These are phyloP conservation scores for Solanum stenotomum DNA, from an alignment of 257 asterid genomes.

Conservation along the genomic window DNA sequence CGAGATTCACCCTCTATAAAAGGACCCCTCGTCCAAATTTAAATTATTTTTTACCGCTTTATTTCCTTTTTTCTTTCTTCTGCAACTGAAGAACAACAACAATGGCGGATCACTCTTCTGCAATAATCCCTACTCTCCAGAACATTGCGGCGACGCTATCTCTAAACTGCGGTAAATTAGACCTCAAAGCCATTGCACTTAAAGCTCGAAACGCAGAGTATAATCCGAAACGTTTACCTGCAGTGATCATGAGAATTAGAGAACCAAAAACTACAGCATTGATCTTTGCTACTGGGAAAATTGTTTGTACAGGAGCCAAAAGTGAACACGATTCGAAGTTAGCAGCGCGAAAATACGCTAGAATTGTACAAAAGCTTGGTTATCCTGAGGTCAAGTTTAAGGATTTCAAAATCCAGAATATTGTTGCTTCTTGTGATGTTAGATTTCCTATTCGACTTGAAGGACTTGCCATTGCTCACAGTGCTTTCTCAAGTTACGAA, in stretches of 20 bases:
- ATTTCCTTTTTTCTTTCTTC: not conserved
- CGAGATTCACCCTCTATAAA: not conserved
- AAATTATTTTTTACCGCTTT: not conserved
- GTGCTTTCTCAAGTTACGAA: not conserved
- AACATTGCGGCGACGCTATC: constrained; percentile 15
- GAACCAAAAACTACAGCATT: not conserved
- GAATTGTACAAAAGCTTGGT: not conserved
- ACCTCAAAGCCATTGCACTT: constrained; percentile 76
- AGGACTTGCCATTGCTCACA: constrained; percentile 21
- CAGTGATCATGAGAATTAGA: not conserved
- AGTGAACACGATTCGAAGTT: not conserved
- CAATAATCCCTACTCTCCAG: not conserved
- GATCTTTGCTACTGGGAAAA: not conserved
- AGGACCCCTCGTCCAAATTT: not conserved
- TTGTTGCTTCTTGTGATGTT: constrained; percentile 29
- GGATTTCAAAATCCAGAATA: constrained; percentile 27
- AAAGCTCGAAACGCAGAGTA: constrained; percentile 40
- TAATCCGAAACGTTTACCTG: constrained; percentile 40
- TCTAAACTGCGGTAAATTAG: constrained; percentile 61
- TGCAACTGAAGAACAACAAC: not conserved
- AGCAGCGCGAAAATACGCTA: not conserved
- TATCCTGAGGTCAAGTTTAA: not conserved
- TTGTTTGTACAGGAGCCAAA: not conserved
- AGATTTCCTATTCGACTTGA: constrained; percentile 27
- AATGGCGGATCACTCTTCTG: not conserved